phyloP scores from a whole-genome alignment of 371 early-diverging fungal genomes.

The Umbelopsis sp. region DNA sequence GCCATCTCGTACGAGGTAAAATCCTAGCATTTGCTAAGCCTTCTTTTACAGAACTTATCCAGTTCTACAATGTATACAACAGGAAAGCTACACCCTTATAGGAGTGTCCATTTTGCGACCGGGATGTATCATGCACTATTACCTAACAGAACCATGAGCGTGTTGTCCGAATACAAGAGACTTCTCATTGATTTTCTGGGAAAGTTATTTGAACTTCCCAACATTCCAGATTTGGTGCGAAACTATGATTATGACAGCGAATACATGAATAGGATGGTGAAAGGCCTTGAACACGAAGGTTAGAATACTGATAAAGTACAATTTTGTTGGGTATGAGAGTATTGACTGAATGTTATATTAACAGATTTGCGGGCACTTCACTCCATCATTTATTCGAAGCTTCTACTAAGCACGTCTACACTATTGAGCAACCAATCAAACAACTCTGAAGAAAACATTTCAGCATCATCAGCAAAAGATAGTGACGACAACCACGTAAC shows the following conservation, averaged over 20 bases:
- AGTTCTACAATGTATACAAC: background rate
- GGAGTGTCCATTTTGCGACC: background rate
- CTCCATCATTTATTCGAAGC: conserved; percentile 17
- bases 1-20: too few relatives aligned
- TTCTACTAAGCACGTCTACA: conserved; percentile 3
- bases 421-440: conserved; percentile 9
- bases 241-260: conserved; percentile 22
- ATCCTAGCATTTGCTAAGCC: background rate
- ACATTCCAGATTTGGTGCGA: conserved; percentile 16
- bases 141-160: conserved; percentile 25
- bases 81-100: background rate
- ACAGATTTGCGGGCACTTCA: conserved; percentile 5
- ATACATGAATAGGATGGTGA: conserved; percentile 12
- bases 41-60: background rate
- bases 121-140: conserved; percentile 25
- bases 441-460: background rate
- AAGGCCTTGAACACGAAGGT: conserved; percentile 11
- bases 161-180: conserved; percentile 25
- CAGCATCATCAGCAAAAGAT: background rate
- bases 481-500: conserved; percentile 1
- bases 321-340: background rate
- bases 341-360: background rate
- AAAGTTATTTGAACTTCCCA: conserved; percentile 23
- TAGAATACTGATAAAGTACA: background rate
- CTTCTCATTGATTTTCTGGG: conserved; percentile 29